Evolutionary conservation across 108 stramenopile species (phyloP).

Genomic region (Asterionellopsis glacialis): DNA sequence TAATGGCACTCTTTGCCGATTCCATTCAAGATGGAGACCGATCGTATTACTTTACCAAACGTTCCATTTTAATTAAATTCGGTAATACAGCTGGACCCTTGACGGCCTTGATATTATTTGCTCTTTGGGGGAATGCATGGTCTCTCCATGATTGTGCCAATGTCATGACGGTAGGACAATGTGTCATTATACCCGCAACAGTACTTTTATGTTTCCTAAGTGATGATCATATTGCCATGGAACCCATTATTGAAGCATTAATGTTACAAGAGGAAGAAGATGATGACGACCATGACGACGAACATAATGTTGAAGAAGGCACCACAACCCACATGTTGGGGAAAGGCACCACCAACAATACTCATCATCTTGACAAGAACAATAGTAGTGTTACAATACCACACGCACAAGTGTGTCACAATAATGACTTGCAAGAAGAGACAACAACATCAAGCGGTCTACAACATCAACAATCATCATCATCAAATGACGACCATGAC

Average conservation of each 20-base stretch:
- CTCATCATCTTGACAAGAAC: no score
- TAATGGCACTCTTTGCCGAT: conserved; percentile 52
- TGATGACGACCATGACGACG: neutral
- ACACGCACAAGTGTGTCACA: no score
- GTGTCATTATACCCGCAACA: conserved; percentile 20
- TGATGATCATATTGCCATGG: conserved; percentile 18
- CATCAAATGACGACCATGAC: no score
- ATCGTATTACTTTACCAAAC: conserved; percentile 25
- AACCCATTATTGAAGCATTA: neutral
- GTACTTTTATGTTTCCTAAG: conserved; percentile 22
- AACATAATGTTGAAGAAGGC: neutral
- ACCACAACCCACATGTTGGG: no score
- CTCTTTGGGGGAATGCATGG: conserved; percentile 36
- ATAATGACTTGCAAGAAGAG: no score
- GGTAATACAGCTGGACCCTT: conserved; percentile 36
- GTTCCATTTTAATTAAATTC: conserved; percentile 20
- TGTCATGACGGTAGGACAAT: conserved; percentile 35
- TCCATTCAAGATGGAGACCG: conserved; percentile 35
- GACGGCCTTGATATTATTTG: conserved; percentile 28
- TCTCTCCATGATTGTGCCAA: conserved; percentile 24
- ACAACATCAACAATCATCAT: no score
- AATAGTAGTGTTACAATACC: no score
- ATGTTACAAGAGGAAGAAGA: neutral
- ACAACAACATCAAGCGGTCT: no score
- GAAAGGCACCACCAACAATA: no score